phyloP scores from a whole-genome alignment of 331 rosid genomes.

The Pyrus hybrid region DNA sequence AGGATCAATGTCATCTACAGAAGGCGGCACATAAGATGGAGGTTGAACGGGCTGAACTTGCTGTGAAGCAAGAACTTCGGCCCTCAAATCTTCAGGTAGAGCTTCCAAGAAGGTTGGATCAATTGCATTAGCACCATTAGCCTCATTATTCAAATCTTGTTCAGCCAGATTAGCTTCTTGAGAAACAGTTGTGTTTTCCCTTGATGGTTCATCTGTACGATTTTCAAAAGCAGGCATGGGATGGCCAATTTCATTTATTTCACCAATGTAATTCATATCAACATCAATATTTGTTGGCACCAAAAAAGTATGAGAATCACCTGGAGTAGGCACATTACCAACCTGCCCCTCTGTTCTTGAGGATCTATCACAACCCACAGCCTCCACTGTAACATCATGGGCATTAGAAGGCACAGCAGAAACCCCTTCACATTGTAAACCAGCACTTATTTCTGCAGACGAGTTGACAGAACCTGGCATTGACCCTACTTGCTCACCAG shows the following conservation, averaged over 20 bases:
- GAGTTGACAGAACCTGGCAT: slow-evolving; percentile 31
- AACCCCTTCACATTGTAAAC: slow-evolving; percentile 34
- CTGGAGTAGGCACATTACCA: slow-evolving; percentile 34
- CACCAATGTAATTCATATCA: slow-evolving; percentile 70
- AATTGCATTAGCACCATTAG: slow-evolving; percentile 74
- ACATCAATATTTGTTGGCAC: slow-evolving; percentile 50
- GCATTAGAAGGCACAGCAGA: slow-evolving; percentile 27
- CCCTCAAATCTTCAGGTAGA: slow-evolving; percentile 88
- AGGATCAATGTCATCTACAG: slow-evolving; percentile 93
- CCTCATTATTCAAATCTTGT: slow-evolving; percentile 54
- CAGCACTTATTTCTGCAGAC: slow-evolving; percentile 26
- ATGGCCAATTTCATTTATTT: slow-evolving; percentile 45
- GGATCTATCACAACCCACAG: slow-evolving; percentile 43
- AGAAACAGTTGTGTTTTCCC: slow-evolving; percentile 43
- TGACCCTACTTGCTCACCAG: slow-evolving; percentile 35
- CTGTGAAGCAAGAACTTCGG: slow-evolving; percentile 96
- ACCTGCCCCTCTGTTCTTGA: slow-evolving; percentile 43
- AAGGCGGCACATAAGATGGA: slow-evolving; percentile 78
- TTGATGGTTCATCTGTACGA: slow-evolving; percentile 43
- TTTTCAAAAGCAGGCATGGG: slow-evolving; percentile 38
- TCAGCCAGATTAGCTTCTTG: slow-evolving; percentile 46
- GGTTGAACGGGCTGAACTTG: slow-evolving; percentile 94
- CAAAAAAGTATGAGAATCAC: slow-evolving; percentile 36
- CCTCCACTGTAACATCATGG: slow-evolving; percentile 38
- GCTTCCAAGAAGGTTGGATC: slow-evolving; percentile 99